A percentile compares a stretch with the other conserved stretches of the same genome.
Evolutionary conservation across 2,329 filamentous ascomycete genomes (phyloP).

Genomic region (Microdochium nivale): DNA sequence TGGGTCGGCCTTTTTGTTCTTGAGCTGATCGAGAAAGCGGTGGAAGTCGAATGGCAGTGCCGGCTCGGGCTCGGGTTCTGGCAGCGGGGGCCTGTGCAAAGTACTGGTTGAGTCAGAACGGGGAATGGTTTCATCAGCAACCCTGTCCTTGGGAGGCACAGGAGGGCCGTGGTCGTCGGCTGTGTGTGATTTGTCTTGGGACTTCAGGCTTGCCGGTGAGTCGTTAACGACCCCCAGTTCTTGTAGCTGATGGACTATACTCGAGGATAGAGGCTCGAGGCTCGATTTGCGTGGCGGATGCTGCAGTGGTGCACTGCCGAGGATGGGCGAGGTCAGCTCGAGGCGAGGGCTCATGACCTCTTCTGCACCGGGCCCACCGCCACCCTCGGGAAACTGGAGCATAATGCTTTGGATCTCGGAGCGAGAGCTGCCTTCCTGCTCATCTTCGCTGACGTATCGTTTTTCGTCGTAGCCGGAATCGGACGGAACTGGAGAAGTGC

Average conservation of each 20-base stretch:
- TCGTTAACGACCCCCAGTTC: slow-evolving; percentile 31
- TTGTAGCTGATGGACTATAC: slow-evolving; percentile 37
- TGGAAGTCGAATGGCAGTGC: slow-evolving; percentile 93
- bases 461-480: slow-evolving; percentile 50
- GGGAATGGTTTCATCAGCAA: slow-evolving; percentile 30
- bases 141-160: slow-evolving; percentile 51
- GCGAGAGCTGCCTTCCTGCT: slow-evolving; percentile 60
- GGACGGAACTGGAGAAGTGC: slow-evolving; percentile 44
- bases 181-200: slow-evolving; percentile 23
- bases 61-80: slow-evolving; percentile 71
- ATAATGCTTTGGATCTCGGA: slow-evolving; percentile 96
- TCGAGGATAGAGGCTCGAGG: slow-evolving; percentile 59
- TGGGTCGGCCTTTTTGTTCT: slow-evolving; percentile 95
- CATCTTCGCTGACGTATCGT: slow-evolving; percentile 49
- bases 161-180: slow-evolving; percentile 43
- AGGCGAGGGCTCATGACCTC: slow-evolving; percentile 89
- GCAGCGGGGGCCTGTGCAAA: slow-evolving; percentile 57
- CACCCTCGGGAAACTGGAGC: slow-evolving; percentile 81
- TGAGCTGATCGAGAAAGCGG: slow-evolving; percentile 87
- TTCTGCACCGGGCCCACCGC: slow-evolving; percentile 61
- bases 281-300: slow-evolving; percentile 83
- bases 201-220: slow-evolving; percentile 27
- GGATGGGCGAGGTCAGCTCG: slow-evolving; percentile 71
- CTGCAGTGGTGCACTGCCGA: slow-evolving; percentile 52
- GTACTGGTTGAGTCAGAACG: slow-evolving; percentile 29